A percentile compares a stretch with the other conserved stretches of the same genome.
These are phyloP conservation scores for Aethionema arabicum DNA, from an alignment of 345 rosid genomes.

Conservation along the genomic window DNA sequence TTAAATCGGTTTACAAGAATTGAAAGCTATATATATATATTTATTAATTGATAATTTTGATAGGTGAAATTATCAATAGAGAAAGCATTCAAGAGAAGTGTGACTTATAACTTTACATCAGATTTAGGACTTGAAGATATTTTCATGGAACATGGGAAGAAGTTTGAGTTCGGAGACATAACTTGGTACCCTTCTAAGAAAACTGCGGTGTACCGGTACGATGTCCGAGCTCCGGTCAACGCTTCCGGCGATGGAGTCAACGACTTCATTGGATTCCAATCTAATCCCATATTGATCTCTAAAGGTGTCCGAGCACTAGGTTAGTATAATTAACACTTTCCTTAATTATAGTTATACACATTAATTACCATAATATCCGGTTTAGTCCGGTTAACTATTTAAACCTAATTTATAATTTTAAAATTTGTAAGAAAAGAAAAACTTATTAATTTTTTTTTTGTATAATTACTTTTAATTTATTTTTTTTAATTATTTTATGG, in stretches of 20 bases:
- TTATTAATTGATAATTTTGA: not conserved
- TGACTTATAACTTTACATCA: slow-evolving; percentile 63
- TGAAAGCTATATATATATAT: not conserved
- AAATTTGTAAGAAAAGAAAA: no score
- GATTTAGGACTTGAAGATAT: slow-evolving; percentile 58
- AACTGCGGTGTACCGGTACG: slow-evolving; percentile 75
- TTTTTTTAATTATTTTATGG: no score
- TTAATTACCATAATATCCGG: not conserved
- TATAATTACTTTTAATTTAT: no score
- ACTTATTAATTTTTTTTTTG: no score
- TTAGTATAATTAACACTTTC: slow-evolving; percentile 29
- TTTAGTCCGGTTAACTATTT: slow-evolving; percentile 9
- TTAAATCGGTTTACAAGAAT: not conserved
- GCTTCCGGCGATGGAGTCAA: slow-evolving; percentile 56
- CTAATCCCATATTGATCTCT: slow-evolving; percentile 58
- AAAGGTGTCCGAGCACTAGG: slow-evolving; percentile 62
- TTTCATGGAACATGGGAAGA: slow-evolving; percentile 58
- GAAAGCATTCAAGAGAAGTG: slow-evolving; percentile 71
- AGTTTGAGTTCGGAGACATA: slow-evolving; percentile 73
- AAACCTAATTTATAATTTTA: no score
- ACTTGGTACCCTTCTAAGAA: slow-evolving; percentile 82
- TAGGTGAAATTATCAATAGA: slow-evolving; percentile 71
- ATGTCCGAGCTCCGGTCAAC: slow-evolving; percentile 52
- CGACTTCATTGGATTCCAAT: slow-evolving; percentile 76
- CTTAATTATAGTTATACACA: not conserved